Conservation (phyloP, 371 early-diverging fungal species). For the Mucor irregularis region DNA sequence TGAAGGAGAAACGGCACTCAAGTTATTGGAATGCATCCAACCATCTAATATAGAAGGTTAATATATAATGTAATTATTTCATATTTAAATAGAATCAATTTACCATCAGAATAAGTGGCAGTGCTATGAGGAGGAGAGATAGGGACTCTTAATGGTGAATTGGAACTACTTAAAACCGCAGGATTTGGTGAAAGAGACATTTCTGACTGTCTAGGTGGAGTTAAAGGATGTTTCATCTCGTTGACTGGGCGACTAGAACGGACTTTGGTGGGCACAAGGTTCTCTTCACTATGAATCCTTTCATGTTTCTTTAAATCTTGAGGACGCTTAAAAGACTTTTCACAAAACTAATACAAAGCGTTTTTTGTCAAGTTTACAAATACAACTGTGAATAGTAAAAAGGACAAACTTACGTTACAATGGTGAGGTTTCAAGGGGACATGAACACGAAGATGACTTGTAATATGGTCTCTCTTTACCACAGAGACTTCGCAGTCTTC, state of each 20-base stretch:
- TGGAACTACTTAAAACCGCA: background rate
- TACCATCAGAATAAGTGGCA: slow-evolving; percentile 22
- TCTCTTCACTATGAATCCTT: slow-evolving; percentile 62
- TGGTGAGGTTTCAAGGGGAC: slow-evolving; percentile 76
- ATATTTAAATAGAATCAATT: background rate
- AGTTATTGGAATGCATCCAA: slow-evolving; percentile 13
- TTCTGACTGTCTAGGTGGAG: background rate
- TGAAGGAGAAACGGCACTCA: slow-evolving; percentile 12
- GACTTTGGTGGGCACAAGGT: background rate
- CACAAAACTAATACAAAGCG: slow-evolving; percentile 62
- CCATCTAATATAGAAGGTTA: slow-evolving; percentile 7
- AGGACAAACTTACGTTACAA: slow-evolving; percentile 13
- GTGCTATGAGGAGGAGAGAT: slow-evolving; percentile 29
- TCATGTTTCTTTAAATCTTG: slow-evolving; percentile 95
- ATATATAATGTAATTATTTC: background rate
- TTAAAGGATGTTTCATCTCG: background rate
- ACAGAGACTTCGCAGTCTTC: slow-evolving; percentile 70
- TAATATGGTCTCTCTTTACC: slow-evolving; percentile 91
- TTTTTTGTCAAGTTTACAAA: background rate
- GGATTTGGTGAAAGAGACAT: background rate
- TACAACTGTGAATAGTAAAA: background rate
- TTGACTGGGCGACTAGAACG: background rate
- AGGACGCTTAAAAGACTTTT: slow-evolving; percentile 88
- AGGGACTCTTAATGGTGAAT: slow-evolving; percentile 7
- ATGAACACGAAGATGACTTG: slow-evolving; percentile 88